Evolutionary conservation across 306 rosid genomes (phyloP).

Genomic region (Sophora flavescens): DNA sequence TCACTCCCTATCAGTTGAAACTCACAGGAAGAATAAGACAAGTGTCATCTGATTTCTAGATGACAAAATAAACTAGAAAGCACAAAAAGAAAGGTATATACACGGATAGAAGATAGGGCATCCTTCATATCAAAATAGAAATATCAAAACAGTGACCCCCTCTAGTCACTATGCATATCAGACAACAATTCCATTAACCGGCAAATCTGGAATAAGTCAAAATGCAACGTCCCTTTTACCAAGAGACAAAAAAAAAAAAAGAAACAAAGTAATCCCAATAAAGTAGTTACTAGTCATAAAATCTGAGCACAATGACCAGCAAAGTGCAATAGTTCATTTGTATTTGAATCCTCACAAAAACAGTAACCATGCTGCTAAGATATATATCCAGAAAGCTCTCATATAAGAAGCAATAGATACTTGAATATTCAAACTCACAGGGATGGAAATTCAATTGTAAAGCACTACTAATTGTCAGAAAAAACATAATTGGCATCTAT

Average conservation of each 20-base stretch:
- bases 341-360: slow-evolving; percentile 2
- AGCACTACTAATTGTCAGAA: not conserved
- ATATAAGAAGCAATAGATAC: not conserved
- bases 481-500: not conserved
- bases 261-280: not conserved
- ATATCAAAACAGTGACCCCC: slow-evolving; percentile 15
- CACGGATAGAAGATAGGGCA: not conserved
- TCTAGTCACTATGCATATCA: slow-evolving; percentile 1
- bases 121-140: not conserved
- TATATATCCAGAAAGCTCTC: not conserved
- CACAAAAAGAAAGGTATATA: not conserved
- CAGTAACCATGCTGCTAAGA: not conserved
- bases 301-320: not conserved
- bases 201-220: not conserved
- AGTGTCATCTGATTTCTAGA: slow-evolving; percentile 11
- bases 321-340: slow-evolving; percentile 16
- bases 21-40: not conserved
- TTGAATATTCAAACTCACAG: not conserved
- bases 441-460: slow-evolving; percentile 14
- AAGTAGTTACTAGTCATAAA: not conserved
- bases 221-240: not conserved
- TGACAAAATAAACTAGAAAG: not conserved
- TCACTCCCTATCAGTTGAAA: not conserved
- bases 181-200: not conserved
- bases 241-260: not conserved